These are phyloP conservation scores for Penicillium sp. DNA, from an alignment of 2,329 filamentous ascomycete genomes.

Conservation along the genomic window DNA sequence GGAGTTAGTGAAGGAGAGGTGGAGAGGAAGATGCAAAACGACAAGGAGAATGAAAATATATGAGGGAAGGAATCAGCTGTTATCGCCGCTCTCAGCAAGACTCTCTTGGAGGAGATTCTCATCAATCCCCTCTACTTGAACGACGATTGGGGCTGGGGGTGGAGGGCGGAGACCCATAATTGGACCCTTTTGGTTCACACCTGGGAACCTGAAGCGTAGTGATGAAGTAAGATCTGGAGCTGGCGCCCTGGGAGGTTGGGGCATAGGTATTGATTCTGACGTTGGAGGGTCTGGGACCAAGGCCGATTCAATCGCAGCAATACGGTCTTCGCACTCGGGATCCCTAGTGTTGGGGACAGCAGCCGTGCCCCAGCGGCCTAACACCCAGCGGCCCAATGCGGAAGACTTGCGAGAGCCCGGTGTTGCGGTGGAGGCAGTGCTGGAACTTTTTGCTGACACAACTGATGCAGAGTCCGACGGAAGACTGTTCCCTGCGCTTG, in stretches of 20 bases:
- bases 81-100: slow-evolving; percentile 46
- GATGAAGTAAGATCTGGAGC: slow-evolving; percentile 72
- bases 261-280: slow-evolving; percentile 14
- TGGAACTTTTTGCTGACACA: slow-evolving; percentile 22
- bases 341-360: slow-evolving; percentile 34
- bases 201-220: slow-evolving; percentile 56
- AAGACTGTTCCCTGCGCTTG: slow-evolving; percentile 11
- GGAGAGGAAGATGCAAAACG: background rate
- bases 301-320: background rate
- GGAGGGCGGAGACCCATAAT: slow-evolving; percentile 69
- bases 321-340: background rate
- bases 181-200: slow-evolving; percentile 75
- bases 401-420: slow-evolving; percentile 24
- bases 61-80: background rate
- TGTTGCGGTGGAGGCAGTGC: slow-evolving; percentile 19
- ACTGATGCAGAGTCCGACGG: slow-evolving; percentile 25
- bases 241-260: slow-evolving; percentile 28
- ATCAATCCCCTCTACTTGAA: slow-evolving; percentile 61
- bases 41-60: background rate
- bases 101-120: slow-evolving; percentile 61
- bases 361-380: slow-evolving; percentile 61
- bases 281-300: slow-evolving; percentile 5
- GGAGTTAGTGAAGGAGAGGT: background rate
- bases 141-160: slow-evolving; percentile 55
- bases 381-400: slow-evolving; percentile 59